A percentile compares a stretch with the other conserved stretches of the same genome.
These are phyloP conservation scores for Penicillium griseofulvum DNA, from an alignment of 2,329 filamentous ascomycete species.

Conservation along the genomic window DNA sequence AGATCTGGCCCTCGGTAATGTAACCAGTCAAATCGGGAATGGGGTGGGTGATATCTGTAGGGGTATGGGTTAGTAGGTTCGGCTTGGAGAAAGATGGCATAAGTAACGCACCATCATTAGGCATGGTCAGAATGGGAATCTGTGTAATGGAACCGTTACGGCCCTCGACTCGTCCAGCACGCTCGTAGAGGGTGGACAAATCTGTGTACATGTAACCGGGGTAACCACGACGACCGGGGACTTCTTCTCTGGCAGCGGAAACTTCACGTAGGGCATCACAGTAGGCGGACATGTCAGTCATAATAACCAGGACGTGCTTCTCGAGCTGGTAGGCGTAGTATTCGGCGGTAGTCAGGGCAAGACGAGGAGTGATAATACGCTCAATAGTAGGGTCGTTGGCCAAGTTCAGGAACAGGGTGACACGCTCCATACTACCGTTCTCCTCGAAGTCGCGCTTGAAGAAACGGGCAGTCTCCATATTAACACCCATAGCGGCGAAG, in stretches of 20 bases:
- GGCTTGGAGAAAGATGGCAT: neutral
- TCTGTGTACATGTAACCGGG: slow-evolving; percentile 99
- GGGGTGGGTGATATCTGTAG: slow-evolving; percentile 88
- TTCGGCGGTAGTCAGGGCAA: slow-evolving; percentile 95
- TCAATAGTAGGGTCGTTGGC: slow-evolving; percentile 99
- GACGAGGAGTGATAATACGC: slow-evolving; percentile 98
- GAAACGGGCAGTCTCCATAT: slow-evolving; percentile 97
- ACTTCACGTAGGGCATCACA: slow-evolving; percentile 99
- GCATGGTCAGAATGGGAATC: slow-evolving; percentile 98
- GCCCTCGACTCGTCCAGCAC: slow-evolving; percentile 93
- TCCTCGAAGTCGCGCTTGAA: slow-evolving; percentile 99
- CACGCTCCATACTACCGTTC: slow-evolving; percentile 97
- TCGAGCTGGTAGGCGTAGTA: slow-evolving; percentile 99
- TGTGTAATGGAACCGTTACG: slow-evolving; percentile 98
- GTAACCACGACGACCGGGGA: slow-evolving; percentile 97
- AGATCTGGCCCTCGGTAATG: slow-evolving; percentile 98
- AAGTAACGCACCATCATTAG: slow-evolving; percentile 72
- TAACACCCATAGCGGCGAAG: slow-evolving; percentile 99
- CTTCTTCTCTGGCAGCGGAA: slow-evolving; percentile 95
- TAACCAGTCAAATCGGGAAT: slow-evolving; percentile 99
- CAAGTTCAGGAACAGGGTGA: slow-evolving; percentile 97
- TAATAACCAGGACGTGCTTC: slow-evolving; percentile 98
- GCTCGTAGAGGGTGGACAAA: slow-evolving; percentile 99
- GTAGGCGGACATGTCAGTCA: slow-evolving; percentile 96
- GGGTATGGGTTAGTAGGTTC: neutral